Conservation (phyloP, 1,284 basidiomycete genomes). For the Mycosarcoma maydis region DNA sequence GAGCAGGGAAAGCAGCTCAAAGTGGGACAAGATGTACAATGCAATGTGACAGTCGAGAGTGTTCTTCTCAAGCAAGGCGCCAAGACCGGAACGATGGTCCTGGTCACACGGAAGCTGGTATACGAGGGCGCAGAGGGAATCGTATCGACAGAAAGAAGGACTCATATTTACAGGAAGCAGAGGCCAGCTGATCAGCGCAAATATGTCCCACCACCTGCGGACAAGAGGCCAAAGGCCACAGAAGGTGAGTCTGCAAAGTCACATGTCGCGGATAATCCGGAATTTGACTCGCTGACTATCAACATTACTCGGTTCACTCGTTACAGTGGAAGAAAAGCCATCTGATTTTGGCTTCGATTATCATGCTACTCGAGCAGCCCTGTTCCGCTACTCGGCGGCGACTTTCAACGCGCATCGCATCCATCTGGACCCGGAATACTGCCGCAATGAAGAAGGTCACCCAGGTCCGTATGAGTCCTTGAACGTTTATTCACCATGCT, state of each 20-base stretch:
- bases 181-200: constrained; percentile 23
- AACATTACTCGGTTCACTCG: background rate
- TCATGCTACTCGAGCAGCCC: constrained; percentile 38
- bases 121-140: constrained; percentile 13
- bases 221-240: constrained; percentile 3
- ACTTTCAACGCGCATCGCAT: constrained; percentile 64
- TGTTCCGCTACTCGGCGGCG: constrained; percentile 63
- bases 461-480: constrained; percentile 10
- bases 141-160: constrained; percentile 32
- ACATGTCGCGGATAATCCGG: background rate
- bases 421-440: constrained; percentile 58
- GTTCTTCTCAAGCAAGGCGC: constrained; percentile 31
- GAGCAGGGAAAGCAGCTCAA: constrained; percentile 16
- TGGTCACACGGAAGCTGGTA: constrained; percentile 33
- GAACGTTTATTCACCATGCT: background rate
- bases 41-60: constrained; percentile 25
- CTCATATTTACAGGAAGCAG: constrained; percentile 36
- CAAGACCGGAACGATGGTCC: constrained; percentile 42
- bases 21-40: constrained; percentile 24
- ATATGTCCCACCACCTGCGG: constrained; percentile 9
- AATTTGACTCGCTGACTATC: background rate
- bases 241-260: constrained; percentile 13
- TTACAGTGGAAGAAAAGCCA: constrained; percentile 26
- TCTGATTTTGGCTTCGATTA: constrained; percentile 48
- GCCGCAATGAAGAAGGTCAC: constrained; percentile 56